Conservation (phyloP, 495 filamentous ascomycete genomes). For the Hyaloscypha hepaticicola region DNA sequence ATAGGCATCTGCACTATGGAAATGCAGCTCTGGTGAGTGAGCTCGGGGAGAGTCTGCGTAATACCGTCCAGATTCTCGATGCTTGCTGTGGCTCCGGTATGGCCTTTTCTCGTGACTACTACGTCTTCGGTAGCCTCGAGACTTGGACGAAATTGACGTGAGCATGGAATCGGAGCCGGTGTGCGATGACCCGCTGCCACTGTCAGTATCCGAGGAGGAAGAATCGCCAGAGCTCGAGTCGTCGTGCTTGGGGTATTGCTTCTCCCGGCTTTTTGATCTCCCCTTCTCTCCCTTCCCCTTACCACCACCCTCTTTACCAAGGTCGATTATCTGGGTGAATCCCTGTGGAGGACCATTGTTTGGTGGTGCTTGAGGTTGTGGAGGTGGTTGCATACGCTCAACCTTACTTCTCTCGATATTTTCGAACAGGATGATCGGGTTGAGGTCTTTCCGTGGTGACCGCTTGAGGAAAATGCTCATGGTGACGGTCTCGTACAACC, state of each 20-base stretch:
- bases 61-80: background rate
- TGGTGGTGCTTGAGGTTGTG: slow-evolving; percentile 11
- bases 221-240: slow-evolving; percentile 3
- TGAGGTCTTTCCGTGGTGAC: slow-evolving; percentile 11
- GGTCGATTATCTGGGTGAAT: background rate
- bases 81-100: slow-evolving; percentile 30
- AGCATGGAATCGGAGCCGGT: slow-evolving; percentile 8
- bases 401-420: slow-evolving; percentile 17
- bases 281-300: background rate
- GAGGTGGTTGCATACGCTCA: slow-evolving; percentile 15
- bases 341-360: background rate
- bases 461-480: slow-evolving; percentile 28
- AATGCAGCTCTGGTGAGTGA: slow-evolving; percentile 3
- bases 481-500: slow-evolving; percentile 16
- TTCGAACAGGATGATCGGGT: slow-evolving; percentile 17
- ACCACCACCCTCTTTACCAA: background rate
- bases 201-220: slow-evolving; percentile 10
- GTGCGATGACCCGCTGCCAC: slow-evolving; percentile 14
- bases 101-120: slow-evolving; percentile 32
- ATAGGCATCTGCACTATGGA: background rate
- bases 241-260: slow-evolving; percentile 9
- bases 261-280: slow-evolving; percentile 1
- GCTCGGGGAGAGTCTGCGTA: background rate
- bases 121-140: background rate
- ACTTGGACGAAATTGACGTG: background rate